Base-by-base conservation (phyloP, 164 flowering plant genomes). In the Warburgia ugandensis region DNA sequence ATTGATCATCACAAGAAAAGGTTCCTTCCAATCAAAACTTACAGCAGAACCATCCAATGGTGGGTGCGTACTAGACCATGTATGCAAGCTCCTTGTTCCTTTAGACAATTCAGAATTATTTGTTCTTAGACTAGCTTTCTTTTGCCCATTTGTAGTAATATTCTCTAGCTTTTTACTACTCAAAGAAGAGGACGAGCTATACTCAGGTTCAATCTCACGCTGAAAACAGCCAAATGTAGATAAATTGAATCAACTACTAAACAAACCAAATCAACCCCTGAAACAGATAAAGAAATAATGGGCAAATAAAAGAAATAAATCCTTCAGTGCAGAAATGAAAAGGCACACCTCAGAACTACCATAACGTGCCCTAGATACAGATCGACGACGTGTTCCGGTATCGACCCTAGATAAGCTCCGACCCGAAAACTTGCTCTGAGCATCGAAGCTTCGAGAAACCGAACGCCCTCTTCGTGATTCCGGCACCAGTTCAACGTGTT, bases 331-430 rank as follows among this genome's bases (percentile, higher is more conserved):
- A 40, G 23, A 35, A 33, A 36, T 1, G 17, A 22, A 47, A 48
- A 28, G 19, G n/a, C 61, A 20, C 40, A 84, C 85, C 84, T 74
- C 79, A 33, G 68, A 75, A 47, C 45, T 69, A n/a, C 59, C 74
- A 31, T 17, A 49, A 36, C 16, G 65, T 0, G 55, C 42, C 52
- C 78, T 59, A 0, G 84, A 69, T 7, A 68, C 63, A 4, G 88
- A 80, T 8, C 60, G 32, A 23, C 69, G 63, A 28, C 72, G 68
- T 22, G 73, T 59, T 11, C 71, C 68, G 3, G 56, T 57, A 50
- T 68, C 77, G 5, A 62, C 78, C 48, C 75, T 65, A 0, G 92
- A 76, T 66, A 76, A 54, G 51, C 86, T 81, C 58, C 82, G 74
- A 21, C 62, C 69, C 25, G 62, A 48, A 13, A 13, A 44, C 23